phyloP scores from a whole-genome alignment of 371 early-diverging fungal genomes.

The Umbelopsis sp. region DNA sequence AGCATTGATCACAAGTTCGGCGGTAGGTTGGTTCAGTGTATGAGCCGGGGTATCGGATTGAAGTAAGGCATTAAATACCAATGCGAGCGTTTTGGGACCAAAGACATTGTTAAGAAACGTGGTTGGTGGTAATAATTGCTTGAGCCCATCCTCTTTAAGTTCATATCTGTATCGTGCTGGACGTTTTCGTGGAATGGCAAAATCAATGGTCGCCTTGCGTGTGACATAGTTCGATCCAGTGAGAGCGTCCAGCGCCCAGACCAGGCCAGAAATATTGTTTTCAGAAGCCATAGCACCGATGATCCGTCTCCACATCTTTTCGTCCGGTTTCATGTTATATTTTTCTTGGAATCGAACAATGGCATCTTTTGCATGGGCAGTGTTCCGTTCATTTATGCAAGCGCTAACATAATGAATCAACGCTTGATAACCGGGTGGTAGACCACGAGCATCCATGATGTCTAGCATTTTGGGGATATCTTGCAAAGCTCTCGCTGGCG shows the following conservation, averaged over 20 bases:
- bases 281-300: neutral
- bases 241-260: conserved; percentile 17
- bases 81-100: neutral
- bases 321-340: neutral
- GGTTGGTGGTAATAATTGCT: neutral
- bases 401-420: neutral
- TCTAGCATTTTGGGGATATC: neutral
- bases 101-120: conserved; percentile 3
- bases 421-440: neutral
- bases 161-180: conserved; percentile 6
- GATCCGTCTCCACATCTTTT: conserved; percentile 9
- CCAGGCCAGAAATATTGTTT: neutral
- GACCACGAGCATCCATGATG: conserved; percentile 6
- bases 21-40: neutral
- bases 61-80: conserved; percentile 5
- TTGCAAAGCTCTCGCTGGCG: neutral
- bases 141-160: neutral
- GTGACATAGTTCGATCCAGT: conserved; percentile 1
- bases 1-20: neutral
- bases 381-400: neutral
- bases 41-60: conserved; percentile 7
- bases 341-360: neutral
- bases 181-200: neutral
- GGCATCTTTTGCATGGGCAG: neutral
- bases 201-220: neutral